Evolutionary conservation across 1,284 basidiomycete species (phyloP).

Genomic region (Irpex lacteus): DNA sequence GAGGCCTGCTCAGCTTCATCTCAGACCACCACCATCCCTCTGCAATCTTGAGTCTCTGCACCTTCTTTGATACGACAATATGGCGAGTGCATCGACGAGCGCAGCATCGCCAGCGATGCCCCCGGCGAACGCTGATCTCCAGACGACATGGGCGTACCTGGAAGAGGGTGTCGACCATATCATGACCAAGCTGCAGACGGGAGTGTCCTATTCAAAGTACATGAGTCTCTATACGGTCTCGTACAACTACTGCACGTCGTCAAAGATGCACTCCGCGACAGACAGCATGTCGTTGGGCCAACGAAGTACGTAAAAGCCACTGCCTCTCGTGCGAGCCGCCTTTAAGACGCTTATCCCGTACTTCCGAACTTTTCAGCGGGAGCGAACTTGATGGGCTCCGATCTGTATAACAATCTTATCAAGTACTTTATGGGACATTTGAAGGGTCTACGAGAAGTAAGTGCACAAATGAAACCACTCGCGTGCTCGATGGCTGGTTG

Average conservation of each 20-base stretch:
- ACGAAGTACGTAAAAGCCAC: constrained; percentile 48
- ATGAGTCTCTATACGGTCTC: constrained; percentile 92
- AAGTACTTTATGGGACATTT: constrained; percentile 84
- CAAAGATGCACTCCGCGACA: constrained; percentile 69
- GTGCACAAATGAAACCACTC: constrained; percentile 28
- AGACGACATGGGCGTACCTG: constrained; percentile 88
- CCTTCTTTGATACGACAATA: constrained; percentile 9
- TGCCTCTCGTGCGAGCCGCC: constrained; percentile 5
- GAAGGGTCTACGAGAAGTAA: constrained; percentile 59
- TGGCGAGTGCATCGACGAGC: constrained; percentile 24
- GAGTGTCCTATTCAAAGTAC: constrained; percentile 91
- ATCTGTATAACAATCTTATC: constrained; percentile 89
- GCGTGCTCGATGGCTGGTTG: not conserved
- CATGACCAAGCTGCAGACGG: constrained; percentile 86
- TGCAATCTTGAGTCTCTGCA: not conserved
- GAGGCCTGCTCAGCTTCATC: constrained; percentile 11
- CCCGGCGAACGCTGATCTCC: constrained; percentile 64
- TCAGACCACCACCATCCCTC: constrained; percentile 15
- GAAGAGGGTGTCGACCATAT: constrained; percentile 90
- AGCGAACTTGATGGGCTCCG: constrained; percentile 93
- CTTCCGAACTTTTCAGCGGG: constrained; percentile 53
- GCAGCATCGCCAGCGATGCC: constrained; percentile 47
- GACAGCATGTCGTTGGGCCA: constrained; percentile 50
- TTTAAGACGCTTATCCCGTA: constrained; percentile 19
- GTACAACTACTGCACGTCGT: constrained; percentile 96